These are phyloP conservation scores for Fusarium brevicatenulatum DNA, from an alignment of 2,329 filamentous ascomycete species.

Conservation along the genomic window DNA sequence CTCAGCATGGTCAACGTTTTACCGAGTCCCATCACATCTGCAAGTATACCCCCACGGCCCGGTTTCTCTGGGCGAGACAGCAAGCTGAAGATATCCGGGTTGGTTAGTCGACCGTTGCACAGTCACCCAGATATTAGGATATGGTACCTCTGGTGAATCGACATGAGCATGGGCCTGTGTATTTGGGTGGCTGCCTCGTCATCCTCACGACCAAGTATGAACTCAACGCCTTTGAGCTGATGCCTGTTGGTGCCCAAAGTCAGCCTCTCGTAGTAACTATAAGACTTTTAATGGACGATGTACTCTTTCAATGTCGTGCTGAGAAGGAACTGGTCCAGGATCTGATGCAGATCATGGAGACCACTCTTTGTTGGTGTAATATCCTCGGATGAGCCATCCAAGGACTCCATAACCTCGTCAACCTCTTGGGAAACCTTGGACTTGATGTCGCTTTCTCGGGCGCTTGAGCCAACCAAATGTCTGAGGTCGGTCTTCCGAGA, in stretches of 20 bases:
- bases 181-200: accelerated
- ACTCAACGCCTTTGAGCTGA: not conserved
- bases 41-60: not conserved
- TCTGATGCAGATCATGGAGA: accelerated
- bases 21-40: not conserved
- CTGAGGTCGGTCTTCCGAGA: not conserved
- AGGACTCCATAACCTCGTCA: not conserved
- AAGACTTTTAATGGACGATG: accelerated
- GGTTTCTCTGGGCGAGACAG: accelerated
- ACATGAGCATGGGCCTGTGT: not conserved
- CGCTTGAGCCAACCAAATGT: not conserved
- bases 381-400: not conserved
- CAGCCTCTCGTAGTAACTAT: not conserved
- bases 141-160: not conserved
- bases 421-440: not conserved
- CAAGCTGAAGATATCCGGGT: accelerated
- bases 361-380: accelerated
- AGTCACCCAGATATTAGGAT: accelerated
- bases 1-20: not conserved
- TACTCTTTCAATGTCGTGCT: not conserved
- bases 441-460: accelerated
- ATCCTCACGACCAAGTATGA: not conserved
- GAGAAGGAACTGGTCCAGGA: accelerated
- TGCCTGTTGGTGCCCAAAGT: not conserved
- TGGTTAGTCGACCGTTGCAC: accelerated